A percentile compares a stretch with the other conserved stretches of the same genome.
phyloP scores from a whole-genome alignment of 2,329 filamentous ascomycete species.

The Penicillium sp. region DNA sequence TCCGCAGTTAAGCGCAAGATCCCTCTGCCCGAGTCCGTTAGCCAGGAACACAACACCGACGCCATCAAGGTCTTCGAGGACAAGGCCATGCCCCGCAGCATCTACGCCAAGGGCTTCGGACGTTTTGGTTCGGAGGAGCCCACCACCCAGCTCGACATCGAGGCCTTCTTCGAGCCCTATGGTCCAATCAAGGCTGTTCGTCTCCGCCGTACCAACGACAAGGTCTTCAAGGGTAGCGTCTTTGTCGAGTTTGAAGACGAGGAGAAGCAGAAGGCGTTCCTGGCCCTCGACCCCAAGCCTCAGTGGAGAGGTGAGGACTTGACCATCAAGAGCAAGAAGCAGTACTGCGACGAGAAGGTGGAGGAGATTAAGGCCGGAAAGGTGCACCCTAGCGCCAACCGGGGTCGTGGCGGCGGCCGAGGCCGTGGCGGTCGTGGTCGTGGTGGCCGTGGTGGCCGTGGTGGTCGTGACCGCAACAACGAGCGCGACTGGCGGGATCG shows the following conservation, averaged over 20 bases:
- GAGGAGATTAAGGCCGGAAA: conserved; percentile 69
- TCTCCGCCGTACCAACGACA: conserved; percentile 71
- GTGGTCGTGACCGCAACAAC: conserved; percentile 30
- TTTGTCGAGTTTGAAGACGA: conserved; percentile 88
- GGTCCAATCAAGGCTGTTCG: conserved; percentile 79
- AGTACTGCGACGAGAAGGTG: conserved; percentile 77
- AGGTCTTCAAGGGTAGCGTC: conserved; percentile 90
- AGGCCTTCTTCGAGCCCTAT: conserved; percentile 82
- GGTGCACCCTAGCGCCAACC: conserved; percentile 57
- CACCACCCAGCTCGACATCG: conserved; percentile 87
- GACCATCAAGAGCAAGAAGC: conserved; percentile 80
- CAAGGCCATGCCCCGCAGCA: conserved; percentile 67
- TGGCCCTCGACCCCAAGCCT: conserved; percentile 75
- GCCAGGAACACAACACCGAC: conserved; percentile 54
- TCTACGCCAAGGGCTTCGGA: conserved; percentile 95
- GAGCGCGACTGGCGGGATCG: conserved; percentile 46
- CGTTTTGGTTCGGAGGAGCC: conserved; percentile 67
- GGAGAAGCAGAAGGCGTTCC: conserved; percentile 75
- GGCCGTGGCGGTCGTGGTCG: conserved; percentile 45
- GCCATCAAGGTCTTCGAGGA: conserved; percentile 59
- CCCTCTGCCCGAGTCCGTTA: conserved; percentile 57
- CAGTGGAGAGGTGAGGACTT: conserved; percentile 79
- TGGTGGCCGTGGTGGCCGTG: conserved; percentile 32
- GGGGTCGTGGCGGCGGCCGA: conserved; percentile 39
- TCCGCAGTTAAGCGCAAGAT: conserved; percentile 74